A percentile compares a stretch with the other conserved stretches of the same genome.
Conservation (phyloP, 1,284 basidiomycete species). For the Coniferiporia sulphurascens region DNA sequence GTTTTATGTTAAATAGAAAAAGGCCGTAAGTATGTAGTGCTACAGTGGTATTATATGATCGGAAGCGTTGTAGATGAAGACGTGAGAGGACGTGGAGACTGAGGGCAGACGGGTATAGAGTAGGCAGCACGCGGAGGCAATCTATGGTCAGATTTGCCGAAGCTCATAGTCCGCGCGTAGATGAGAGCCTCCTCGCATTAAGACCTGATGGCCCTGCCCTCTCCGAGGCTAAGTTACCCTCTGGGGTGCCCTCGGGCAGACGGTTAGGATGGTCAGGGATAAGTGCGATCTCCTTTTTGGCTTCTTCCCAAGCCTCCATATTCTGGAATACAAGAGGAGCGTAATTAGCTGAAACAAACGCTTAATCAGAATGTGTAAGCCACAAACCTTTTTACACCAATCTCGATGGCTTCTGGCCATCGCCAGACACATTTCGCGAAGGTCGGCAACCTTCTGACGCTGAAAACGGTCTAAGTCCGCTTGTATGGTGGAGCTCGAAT, state of each 20-base stretch:
- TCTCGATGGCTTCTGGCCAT: constrained; percentile 91
- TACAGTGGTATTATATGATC: constrained; percentile 11
- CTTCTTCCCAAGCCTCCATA: constrained; percentile 94
- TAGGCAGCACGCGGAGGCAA: too few species aligned
- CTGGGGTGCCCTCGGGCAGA: constrained; percentile 10
- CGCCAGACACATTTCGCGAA: constrained; percentile 87
- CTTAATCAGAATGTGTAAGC: constrained; percentile 7
- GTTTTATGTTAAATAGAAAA: constrained; percentile 9
- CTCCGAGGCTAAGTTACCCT: neutral
- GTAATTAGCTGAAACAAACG: constrained; percentile 10
- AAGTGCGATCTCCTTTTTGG: constrained; percentile 83
- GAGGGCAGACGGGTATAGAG: too few species aligned
- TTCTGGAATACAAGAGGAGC: constrained; percentile 53
- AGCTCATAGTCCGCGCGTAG: constrained; percentile 2
- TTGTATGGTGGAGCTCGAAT: constrained; percentile 93
- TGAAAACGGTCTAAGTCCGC: constrained; percentile 98
- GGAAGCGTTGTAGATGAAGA: neutral
- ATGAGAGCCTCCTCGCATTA: constrained; percentile 10
- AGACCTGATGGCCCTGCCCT: constrained; percentile 1
- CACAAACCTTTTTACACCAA: constrained; percentile 85
- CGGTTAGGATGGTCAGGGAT: constrained; percentile 87
- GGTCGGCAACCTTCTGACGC: constrained; percentile 94
- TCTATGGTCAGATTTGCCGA: neutral
- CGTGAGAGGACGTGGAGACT: too few species aligned
- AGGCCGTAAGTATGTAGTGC: constrained; percentile 6